Percentiles rank a stretch among this genome's conserved stretches.
These are phyloP conservation scores for Blastomyces parvus DNA, from an alignment of 2,329 filamentous ascomycete species.

Conservation along the genomic window DNA sequence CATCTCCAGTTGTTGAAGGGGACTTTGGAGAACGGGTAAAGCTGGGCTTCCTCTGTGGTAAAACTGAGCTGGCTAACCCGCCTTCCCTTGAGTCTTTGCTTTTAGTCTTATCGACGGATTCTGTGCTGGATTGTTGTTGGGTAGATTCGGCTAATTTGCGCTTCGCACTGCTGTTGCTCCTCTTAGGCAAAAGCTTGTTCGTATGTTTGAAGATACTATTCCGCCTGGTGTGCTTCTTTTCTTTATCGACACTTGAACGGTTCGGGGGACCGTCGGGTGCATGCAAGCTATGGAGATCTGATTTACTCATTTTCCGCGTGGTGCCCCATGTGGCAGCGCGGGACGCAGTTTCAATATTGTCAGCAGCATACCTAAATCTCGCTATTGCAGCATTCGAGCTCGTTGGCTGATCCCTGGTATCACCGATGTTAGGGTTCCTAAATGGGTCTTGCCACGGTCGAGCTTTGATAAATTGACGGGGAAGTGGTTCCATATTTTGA, in stretches of 20 bases:
- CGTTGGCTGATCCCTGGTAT: conserved; percentile 37
- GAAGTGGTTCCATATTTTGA: conserved; percentile 26
- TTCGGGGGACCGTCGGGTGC: conserved; percentile 25
- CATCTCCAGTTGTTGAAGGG: conserved; percentile 31
- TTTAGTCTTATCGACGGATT: conserved; percentile 18
- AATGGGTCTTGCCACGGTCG: conserved; percentile 43
- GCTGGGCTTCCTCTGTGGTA: conserved; percentile 32
- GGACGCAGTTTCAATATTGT: conserved; percentile 46
- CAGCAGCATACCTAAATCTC: conserved; percentile 41
- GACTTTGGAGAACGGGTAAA: conserved; percentile 32
- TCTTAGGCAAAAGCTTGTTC: conserved; percentile 31
- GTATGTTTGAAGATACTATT: conserved; percentile 38
- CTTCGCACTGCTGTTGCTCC: conserved; percentile 40
- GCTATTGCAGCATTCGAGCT: conserved; percentile 49
- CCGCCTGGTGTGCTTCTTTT: conserved; percentile 35
- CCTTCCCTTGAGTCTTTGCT: conserved; percentile 25
- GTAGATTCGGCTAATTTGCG: conserved; percentile 31
- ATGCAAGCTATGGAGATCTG: conserved; percentile 42
- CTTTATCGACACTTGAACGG: conserved; percentile 15
- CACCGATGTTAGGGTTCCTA: conserved; percentile 23
- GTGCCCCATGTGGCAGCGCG: conserved; percentile 49
- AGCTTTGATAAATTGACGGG: conserved; percentile 30
- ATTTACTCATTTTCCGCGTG: conserved; percentile 38
- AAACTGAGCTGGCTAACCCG: conserved; percentile 18
- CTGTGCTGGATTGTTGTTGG: conserved; percentile 23